Evolutionary conservation across 148 eudicot genomes (phyloP).

Genomic region (Salicornia ramosissima): DNA sequence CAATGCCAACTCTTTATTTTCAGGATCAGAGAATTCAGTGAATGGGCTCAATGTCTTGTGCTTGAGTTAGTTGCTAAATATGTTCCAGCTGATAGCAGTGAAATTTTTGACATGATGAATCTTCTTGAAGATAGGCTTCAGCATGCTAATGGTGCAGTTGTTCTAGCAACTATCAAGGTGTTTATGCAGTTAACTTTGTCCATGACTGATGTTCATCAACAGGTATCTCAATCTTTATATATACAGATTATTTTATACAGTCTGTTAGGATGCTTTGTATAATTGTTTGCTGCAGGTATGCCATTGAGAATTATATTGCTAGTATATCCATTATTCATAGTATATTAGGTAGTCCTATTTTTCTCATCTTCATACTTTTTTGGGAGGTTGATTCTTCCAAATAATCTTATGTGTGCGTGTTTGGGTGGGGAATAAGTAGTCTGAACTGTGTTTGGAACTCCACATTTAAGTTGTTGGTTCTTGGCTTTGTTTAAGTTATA

Average conservation of each 20-base stretch:
- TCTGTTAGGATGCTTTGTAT: slow-evolving; percentile 2
- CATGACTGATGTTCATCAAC: slow-evolving; percentile 98
- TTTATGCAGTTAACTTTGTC: slow-evolving; percentile 89
- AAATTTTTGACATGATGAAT: slow-evolving; percentile 97
- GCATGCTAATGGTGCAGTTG: slow-evolving; percentile 99
- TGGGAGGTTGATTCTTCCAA: not conserved
- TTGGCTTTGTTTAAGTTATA: not conserved
- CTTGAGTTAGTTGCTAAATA: slow-evolving; percentile 92
- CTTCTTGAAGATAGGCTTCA: slow-evolving; percentile 99
- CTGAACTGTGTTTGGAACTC: not conserved
- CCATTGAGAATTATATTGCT: not conserved
- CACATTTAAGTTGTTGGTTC: too few relatives aligned
- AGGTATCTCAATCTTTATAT: slow-evolving; percentile 44
- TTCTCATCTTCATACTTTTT: not conserved
- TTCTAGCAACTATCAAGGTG: slow-evolving; percentile 87
- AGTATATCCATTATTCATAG: too few relatives aligned
- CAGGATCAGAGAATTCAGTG: slow-evolving; percentile 96
- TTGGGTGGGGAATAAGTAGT: not conserved
- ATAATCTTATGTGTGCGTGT: too few relatives aligned
- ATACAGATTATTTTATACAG: not conserved
- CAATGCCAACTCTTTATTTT: slow-evolving; percentile 16
- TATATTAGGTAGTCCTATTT: too few relatives aligned
- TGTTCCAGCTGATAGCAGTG: slow-evolving; percentile 79
- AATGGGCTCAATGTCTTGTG: slow-evolving; percentile 97
- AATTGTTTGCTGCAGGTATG: not conserved